Percentiles rank a stretch among this genome's conserved stretches.
phyloP scores from a whole-genome alignment of 176 grass and related monocot genomes.

The Zea luxurians region DNA sequence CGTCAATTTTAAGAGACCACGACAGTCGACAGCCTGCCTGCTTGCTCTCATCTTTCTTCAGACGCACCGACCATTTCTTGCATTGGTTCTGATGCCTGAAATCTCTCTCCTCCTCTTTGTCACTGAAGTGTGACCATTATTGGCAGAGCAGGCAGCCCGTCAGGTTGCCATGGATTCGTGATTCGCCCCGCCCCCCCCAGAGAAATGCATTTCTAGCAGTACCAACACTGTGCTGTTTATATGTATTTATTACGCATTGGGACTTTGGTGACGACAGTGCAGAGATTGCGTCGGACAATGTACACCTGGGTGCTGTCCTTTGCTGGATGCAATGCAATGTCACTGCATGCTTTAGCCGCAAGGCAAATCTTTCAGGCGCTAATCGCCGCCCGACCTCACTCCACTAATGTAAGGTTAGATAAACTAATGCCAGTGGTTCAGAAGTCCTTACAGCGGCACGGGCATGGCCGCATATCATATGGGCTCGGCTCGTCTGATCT shows the following conservation, averaged over 20 bases:
- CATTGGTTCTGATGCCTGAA: too few species aligned
- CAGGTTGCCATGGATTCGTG: background rate
- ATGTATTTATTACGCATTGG: too few species aligned
- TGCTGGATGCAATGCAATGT: slow-evolving; percentile 3
- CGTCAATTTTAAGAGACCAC: slow-evolving; percentile 42
- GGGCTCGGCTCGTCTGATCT: background rate
- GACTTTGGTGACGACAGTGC: background rate
- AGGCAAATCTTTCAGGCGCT: slow-evolving; percentile 26
- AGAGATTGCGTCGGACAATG: slow-evolving; percentile 30
- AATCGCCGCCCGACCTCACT: too few species aligned
- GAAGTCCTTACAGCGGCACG: slow-evolving; percentile 8
- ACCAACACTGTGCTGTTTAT: too few species aligned
- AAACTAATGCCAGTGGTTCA: slow-evolving; percentile 8
- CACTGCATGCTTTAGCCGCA: background rate
- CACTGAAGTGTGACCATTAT: background rate
- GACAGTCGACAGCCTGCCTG: slow-evolving; percentile 25
- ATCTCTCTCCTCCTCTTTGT: too few species aligned
- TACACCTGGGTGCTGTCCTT: slow-evolving; percentile 22
- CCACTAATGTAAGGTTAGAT: too few species aligned
- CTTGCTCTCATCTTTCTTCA: slow-evolving; percentile 31
- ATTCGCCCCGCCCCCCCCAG: background rate
- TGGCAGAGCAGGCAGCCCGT: background rate
- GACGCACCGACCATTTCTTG: slow-evolving; percentile 18
- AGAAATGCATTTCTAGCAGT: background rate
- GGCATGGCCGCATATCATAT: background rate